Base-by-base conservation (phyloP, 192 early-diverging fungal genomes). In the Pecoramyces ruminantium region DNA sequence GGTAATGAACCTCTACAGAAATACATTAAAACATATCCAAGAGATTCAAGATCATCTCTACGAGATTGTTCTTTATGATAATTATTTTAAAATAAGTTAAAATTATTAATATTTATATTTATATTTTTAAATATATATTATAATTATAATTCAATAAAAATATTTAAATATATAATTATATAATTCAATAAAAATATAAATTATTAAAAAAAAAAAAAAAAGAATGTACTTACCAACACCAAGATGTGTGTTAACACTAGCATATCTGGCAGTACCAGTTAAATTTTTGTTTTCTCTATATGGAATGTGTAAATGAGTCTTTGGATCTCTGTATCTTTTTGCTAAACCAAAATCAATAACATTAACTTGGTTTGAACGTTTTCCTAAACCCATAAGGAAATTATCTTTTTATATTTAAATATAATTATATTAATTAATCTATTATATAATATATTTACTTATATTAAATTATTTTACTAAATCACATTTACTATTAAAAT, bases 241-340 rank as follows among this genome's bases (percentile, higher is more conserved):
- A 81, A 91, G 82, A 77, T 91, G 90, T 27, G 93, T 95, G 84
- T 96, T 94, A 83, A 97, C 93, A 86, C 93, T 94, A 82, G 95
- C 95, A 83, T 96, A 97, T 81, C 96, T 89, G 29, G 95, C 94
- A 39, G 96, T 97, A 38, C 96, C 96, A 28, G 94, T 96, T 81
- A 97, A 87, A 85, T 94, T 95, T 88, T 97, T 96, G 87, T 95
- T 93, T 85, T 97, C 94, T 83, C 92, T 90, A 85, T 96, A 96
- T 13, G 95, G 92, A 82, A 97, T 95, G 87, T 97, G 96, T 40
- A 91, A 82, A 81, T 91, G 88, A 29, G 90, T 91, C 77, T 87
- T 87, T 17, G 89, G 89, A 83, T 91, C 90, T 28, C 90, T 81
- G 81, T 91, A 91, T 80, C 91, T 90, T 80, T 91, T 91, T 30